Conservation (phyloP, 1,139 yeast genomes). For the Yamadazyma epiphylla region DNA sequence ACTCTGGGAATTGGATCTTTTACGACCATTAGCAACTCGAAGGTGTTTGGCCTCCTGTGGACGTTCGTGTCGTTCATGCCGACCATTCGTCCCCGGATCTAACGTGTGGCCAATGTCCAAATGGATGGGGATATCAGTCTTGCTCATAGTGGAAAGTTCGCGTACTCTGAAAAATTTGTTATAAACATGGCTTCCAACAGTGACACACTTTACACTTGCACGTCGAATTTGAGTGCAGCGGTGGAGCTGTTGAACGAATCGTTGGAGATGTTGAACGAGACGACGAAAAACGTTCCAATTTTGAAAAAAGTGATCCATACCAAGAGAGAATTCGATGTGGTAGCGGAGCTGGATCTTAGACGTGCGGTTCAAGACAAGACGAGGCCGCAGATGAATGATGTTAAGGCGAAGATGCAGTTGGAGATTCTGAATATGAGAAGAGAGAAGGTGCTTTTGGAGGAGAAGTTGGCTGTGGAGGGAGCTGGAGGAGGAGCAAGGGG, state of each 20-base stretch:
- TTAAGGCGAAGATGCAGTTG: constrained; percentile 28
- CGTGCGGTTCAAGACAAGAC: constrained; percentile 32
- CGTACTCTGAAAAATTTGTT: neutral
- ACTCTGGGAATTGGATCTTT: constrained; percentile 33
- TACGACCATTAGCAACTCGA: too few species aligned
- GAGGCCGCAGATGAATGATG: constrained; percentile 32
- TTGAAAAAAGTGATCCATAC: constrained; percentile 31
- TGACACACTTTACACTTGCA: constrained; percentile 22
- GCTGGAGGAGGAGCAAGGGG: too few species aligned
- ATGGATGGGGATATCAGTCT: constrained; percentile 17
- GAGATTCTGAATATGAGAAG: constrained; percentile 27
- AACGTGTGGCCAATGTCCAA: constrained; percentile 11
- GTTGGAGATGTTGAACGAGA: constrained; percentile 22
- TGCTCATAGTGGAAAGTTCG: constrained; percentile 9
- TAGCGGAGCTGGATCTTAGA: constrained; percentile 39
- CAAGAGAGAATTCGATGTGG: constrained; percentile 37
- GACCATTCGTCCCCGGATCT: neutral
- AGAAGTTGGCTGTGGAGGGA: constrained; percentile 25
- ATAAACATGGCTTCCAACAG: constrained; percentile 10
- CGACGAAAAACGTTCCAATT: constrained; percentile 33
- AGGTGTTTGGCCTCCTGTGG: neutral
- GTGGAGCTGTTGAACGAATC: constrained; percentile 29
- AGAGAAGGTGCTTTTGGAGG: constrained; percentile 18
- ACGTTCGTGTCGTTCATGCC: neutral
- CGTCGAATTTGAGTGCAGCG: constrained; percentile 27